Evolutionary conservation across 2,329 filamentous ascomycete species (phyloP).

Genomic region (Emergomyces orientalis): DNA sequence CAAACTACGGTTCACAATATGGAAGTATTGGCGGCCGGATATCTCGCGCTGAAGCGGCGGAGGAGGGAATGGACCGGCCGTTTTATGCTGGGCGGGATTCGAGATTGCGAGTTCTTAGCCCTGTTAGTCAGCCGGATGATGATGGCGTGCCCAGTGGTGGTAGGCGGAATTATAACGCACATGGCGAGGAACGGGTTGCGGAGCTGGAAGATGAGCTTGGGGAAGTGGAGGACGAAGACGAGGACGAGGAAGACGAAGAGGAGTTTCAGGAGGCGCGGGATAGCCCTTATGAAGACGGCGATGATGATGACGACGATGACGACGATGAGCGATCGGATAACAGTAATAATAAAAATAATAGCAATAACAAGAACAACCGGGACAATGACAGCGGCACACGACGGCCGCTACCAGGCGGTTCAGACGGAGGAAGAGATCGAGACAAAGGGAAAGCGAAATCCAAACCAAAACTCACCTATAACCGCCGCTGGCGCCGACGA

Average conservation of each 20-base stretch:
- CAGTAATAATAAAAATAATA: not conserved
- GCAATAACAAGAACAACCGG: constrained; percentile 29
- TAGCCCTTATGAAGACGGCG: constrained; percentile 22
- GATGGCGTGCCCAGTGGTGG: constrained; percentile 40
- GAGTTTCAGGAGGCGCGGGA: constrained; percentile 17
- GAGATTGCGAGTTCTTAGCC: constrained; percentile 64
- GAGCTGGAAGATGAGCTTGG: constrained; percentile 29
- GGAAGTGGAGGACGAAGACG: constrained; percentile 19
- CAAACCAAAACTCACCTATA: constrained; percentile 22
- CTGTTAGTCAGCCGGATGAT: constrained; percentile 76
- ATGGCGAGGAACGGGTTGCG: constrained; percentile 38
- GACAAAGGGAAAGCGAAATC: not conserved
- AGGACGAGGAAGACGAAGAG: constrained; percentile 29
- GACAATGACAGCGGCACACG: not conserved
- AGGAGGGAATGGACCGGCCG: constrained; percentile 30
- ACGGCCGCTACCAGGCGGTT: not conserved
- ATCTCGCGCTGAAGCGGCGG: constrained; percentile 23
- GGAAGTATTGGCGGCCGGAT: constrained; percentile 30
- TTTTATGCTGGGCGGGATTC: constrained; percentile 40
- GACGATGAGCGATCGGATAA: not conserved
- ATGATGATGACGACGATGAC: not conserved
- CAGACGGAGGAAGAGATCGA: not conserved
- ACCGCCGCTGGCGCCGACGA: constrained; percentile 63
- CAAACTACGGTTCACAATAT: constrained; percentile 23
- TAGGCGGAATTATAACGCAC: constrained; percentile 20